Conservation (phyloP, 2,329 filamentous ascomycete species). For the Pseudogymnoascus sp. region DNA sequence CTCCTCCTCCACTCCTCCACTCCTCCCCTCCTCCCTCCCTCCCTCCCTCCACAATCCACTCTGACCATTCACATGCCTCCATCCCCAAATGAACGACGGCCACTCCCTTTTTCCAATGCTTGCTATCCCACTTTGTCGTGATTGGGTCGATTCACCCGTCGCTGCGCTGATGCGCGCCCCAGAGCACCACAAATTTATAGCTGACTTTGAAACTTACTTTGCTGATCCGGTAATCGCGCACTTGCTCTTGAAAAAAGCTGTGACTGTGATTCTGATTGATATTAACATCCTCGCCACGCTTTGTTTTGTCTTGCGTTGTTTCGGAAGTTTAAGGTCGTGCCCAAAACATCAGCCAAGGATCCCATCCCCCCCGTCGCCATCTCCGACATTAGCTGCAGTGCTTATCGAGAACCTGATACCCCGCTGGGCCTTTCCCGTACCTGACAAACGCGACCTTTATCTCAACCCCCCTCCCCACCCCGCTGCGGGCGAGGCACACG, state of each 20-base stretch:
- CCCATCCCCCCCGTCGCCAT: conserved; percentile 2
- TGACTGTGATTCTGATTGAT: background rate
- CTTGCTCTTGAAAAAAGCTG: background rate
- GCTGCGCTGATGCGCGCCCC: background rate
- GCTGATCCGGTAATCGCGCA: conserved; percentile 1
- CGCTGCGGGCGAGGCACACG: conserved; percentile 5
- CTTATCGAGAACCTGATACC: conserved; percentile 3
- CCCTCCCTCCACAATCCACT: background rate
- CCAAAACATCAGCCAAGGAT: conserved; percentile 1
- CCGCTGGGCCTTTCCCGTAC: conserved; percentile 7
- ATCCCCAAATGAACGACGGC: conserved; percentile 2
- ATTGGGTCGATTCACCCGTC: background rate
- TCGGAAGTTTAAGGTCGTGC: conserved; percentile 6
- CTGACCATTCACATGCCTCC: conserved; percentile 6
- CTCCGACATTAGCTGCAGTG: conserved; percentile 6
- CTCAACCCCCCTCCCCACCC: too few relatives aligned
- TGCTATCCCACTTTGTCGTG: background rate
- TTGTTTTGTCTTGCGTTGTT: conserved; percentile 5
- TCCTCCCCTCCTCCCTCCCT: background rate
- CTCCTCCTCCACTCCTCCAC: background rate
- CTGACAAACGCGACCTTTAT: conserved; percentile 7
- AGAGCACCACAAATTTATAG: background rate
- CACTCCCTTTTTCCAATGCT: conserved; percentile 2
- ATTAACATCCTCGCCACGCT: background rate
- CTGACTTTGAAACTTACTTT: background rate